Base-by-base conservation (phyloP, 2,329 filamentous ascomycete species). In the Sporothrix humicola region DNA sequence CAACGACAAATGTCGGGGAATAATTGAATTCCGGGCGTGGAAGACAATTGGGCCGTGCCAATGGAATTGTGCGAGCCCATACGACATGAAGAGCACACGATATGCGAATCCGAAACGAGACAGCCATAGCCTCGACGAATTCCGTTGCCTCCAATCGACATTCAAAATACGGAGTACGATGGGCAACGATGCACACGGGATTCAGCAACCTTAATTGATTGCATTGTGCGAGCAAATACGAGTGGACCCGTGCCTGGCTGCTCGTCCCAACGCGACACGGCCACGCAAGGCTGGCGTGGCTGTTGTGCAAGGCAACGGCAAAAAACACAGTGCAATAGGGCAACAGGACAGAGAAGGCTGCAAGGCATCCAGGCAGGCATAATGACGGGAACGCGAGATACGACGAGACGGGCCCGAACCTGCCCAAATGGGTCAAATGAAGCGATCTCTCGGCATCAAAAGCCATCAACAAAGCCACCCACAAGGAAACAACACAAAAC, bases 311-410 rank as follows among this genome's bases (percentile, higher is more conserved):
- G 23, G 65, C 65, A 69, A 50, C 48, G 65, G 44, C 44, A 52
- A 23, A 52, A 37, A 31, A 7, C 13, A 26, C 26, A 17, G 58
- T 37, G 31, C 31, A 37, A 37, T 9, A 42, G 37, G 17, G 37
- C 59, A 42, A 7, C 42, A 23, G 12, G 17, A 23, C 12, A 50
- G 48, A 20, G 50, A 69, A 23, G 66, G 48, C 48, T 54, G 50
- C 50, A 69, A 69, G 66, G 66, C 66, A 56, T 54, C 66, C 66
- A 69, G 50, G 26, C 66, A 58, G 50, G 66, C 48, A 58, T 20
- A 58, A 59, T 46, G 48, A 26, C 3, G 17, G 4, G 17, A 58
- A 58, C 5, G 50, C 61, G 26, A 58, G 31, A 58, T 20, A 70
- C 68, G 52, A 69, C 9, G 9, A 8, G n/a, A 63, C 17, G 20